Percentiles rank a stretch among this genome's conserved stretches.
Conservation (phyloP, 768 basidiomycete species). For the Hericium rajendrae region DNA sequence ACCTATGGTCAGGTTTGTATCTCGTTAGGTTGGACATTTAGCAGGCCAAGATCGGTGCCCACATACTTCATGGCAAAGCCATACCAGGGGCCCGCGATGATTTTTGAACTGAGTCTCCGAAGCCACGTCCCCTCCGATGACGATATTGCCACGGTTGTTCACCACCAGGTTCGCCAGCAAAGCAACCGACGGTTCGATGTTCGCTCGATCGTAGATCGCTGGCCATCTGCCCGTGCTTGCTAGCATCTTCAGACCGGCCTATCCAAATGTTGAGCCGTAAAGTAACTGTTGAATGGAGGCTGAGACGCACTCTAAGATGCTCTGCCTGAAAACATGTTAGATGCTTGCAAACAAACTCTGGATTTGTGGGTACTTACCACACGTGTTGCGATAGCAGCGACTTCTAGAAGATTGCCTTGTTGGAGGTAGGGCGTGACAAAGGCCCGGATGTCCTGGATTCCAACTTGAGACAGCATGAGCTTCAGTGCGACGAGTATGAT, state of each 20-base stretch:
- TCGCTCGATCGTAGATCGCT: background rate
- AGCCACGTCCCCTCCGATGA: constrained; percentile 4
- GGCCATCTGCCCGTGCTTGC: constrained; percentile 1
- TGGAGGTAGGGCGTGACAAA: constrained; percentile 1
- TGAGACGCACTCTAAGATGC: background rate
- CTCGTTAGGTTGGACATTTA: too few relatives aligned
- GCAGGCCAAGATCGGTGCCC: too few relatives aligned
- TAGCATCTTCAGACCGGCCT: constrained; percentile 4
- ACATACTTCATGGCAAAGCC: constrained; percentile 6
- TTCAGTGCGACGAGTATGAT: background rate
- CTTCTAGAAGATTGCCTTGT: constrained; percentile 4
- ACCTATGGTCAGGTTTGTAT: background rate
- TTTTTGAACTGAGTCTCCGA: constrained; percentile 2
- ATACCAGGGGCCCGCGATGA: constrained; percentile 3
- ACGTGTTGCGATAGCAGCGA: constrained; percentile 5
- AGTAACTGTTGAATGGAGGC: background rate
- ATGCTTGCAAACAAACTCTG: background rate
- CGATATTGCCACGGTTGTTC: constrained; percentile 6
- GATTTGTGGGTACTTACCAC: constrained; percentile 1
- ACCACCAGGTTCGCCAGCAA: constrained; percentile 6
- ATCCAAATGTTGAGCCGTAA: background rate
- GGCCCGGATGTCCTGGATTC: constrained; percentile 4
- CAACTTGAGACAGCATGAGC: background rate
- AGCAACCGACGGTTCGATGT: constrained; percentile 1
- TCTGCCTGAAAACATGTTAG: background rate